phyloP scores from a whole-genome alignment of 768 basidiomycete species.

The Kwoniella bestiolae region DNA sequence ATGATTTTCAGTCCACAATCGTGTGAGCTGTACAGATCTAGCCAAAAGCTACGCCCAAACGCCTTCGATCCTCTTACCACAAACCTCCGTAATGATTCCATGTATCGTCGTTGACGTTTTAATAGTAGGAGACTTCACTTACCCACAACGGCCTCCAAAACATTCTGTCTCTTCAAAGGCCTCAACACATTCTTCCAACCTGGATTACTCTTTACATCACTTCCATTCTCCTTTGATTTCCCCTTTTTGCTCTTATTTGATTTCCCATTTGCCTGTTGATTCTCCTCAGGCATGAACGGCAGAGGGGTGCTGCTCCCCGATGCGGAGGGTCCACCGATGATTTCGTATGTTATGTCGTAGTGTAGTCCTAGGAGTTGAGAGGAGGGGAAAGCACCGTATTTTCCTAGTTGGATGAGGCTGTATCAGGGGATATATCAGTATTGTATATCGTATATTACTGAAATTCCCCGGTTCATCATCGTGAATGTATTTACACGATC shows the following conservation, averaged over 20 bases:
- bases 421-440: slow-evolving; percentile 5
- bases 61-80: too few species aligned
- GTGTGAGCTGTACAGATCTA: too few species aligned
- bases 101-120: neutral
- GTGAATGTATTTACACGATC: neutral
- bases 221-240: slow-evolving; percentile 65
- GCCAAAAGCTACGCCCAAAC: too few species aligned
- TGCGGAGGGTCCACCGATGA: slow-evolving; percentile 53
- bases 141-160: slow-evolving; percentile 50
- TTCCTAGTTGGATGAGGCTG: slow-evolving; percentile 77
- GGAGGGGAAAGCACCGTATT: slow-evolving; percentile 79
- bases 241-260: slow-evolving; percentile 61
- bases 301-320: neutral
- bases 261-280: too few species aligned
- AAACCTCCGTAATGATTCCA: too few species aligned
- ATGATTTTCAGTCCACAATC: too few species aligned
- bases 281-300: neutral
- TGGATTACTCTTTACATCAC: slow-evolving; percentile 60
- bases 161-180: slow-evolving; percentile 34
- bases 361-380: slow-evolving; percentile 78
- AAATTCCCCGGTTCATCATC: neutral
- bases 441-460: neutral
- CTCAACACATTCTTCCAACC: slow-evolving; percentile 40
- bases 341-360: slow-evolving; percentile 88
- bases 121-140: neutral